Evolutionary conservation across 768 basidiomycete genomes (phyloP).

Genomic region (Nidula microcarpa): DNA sequence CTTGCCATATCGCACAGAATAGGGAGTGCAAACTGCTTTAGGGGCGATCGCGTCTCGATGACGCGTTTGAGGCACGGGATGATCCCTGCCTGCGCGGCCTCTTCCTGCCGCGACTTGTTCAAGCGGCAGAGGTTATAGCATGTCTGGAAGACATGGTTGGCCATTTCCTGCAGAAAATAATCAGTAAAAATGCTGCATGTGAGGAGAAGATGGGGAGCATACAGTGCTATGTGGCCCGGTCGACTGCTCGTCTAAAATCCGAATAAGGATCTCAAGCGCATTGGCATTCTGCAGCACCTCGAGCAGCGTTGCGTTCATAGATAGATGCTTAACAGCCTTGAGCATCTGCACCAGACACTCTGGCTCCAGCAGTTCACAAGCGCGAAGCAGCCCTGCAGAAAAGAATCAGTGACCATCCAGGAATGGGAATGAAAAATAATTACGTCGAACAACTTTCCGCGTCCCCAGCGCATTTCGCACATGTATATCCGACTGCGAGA

Average conservation of each 20-base stretch:
- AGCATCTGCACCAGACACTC: slow-evolving; percentile 85
- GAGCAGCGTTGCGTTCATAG: slow-evolving; percentile 86
- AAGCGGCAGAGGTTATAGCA: slow-evolving; percentile 95
- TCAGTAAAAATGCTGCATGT: not conserved
- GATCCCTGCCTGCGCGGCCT: slow-evolving; percentile 94
- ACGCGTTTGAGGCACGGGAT: slow-evolving; percentile 89
- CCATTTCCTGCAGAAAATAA: slow-evolving; percentile 73
- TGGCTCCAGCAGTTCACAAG: slow-evolving; percentile 84
- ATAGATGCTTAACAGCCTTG: slow-evolving; percentile 94
- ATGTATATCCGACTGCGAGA: slow-evolving; percentile 92
- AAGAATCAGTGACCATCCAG: not conserved
- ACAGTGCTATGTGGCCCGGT: slow-evolving; percentile 80
- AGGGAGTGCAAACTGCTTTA: slow-evolving; percentile 96
- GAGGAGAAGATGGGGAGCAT: slow-evolving; percentile 18
- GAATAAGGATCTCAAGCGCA: slow-evolving; percentile 86
- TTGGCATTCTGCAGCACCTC: slow-evolving; percentile 97
- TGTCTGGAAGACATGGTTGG: slow-evolving; percentile 96
- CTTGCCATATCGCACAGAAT: slow-evolving; percentile 95
- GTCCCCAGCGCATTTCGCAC: slow-evolving; percentile 91
- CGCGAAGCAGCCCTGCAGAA: slow-evolving; percentile 72
- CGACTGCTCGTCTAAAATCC: slow-evolving; percentile 77
- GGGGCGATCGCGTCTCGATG: slow-evolving; percentile 83
- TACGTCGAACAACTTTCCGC: slow-evolving; percentile 84
- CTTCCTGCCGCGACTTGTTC: slow-evolving; percentile 93
- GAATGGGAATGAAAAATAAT: slow-evolving; percentile 25